Evolutionary conservation across 1,139 yeast species (phyloP), one percentile per base, ranked within the genome.

Genomic region (Candida sp.): DNA sequence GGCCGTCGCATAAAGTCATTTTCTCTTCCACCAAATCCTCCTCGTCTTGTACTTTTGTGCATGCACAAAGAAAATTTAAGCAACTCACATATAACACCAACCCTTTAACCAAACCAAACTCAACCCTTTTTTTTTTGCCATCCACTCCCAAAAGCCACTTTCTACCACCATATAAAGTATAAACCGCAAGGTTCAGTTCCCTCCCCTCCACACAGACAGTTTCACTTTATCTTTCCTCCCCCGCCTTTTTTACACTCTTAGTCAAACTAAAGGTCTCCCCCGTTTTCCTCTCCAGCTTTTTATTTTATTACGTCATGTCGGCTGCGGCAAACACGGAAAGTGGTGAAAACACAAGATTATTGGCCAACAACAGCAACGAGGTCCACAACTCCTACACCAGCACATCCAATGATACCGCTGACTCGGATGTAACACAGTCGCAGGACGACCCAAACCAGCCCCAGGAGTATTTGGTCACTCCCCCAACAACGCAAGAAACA

Each of bases 401-500:
- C 30, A 42, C 39, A n/a, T 38, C 23, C 7, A 38, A 12, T 17
- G 12, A 35, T 26, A 27, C 49, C 4, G 9, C 45, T 7, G 28
- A 26, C 35, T 17, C 47, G 7, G 42, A 47, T 30, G 31, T 41
- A 17, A 9, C 44, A 23, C 27, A 43, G 12, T 45, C 46, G 5
- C 44, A 48, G 17, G 49, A 48, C 2, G 37, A 32, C 31, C 22
- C 17, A 12, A 41, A 28, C 28, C 41, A 46, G 38, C 55, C 54
- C 3, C 54, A 47, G 9, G 48, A 46, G 8, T 52, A 47, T 38
- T 35, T 46, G 8, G 46, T 28, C 22, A 49, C 50, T 5, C 49
- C 54, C 5, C 50, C 50, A 4, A 43, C 50, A 8, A 46, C 53
- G 4, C 42, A 47, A 23, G 47, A 43, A 7, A 37, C 41, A 17